These are phyloP conservation scores for Carex arenaria DNA, from an alignment of 202 grass and related monocot species.

Conservation along the genomic window DNA sequence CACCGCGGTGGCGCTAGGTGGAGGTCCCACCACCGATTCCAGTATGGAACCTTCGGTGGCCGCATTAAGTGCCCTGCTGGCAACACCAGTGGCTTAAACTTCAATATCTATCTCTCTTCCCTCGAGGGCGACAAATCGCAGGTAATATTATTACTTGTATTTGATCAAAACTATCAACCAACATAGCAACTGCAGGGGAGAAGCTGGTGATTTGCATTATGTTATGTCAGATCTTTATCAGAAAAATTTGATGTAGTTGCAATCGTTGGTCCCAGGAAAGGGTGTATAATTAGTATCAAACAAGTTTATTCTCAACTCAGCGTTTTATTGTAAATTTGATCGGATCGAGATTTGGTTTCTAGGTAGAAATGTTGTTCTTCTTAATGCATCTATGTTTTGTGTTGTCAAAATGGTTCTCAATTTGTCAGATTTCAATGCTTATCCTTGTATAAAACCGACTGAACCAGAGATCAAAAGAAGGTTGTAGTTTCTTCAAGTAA, in stretches of 20 bases:
- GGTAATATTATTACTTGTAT: not conserved
- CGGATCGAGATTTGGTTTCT: too few relatives aligned
- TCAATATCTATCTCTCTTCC: constrained; percentile 74
- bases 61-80: constrained; percentile 32
- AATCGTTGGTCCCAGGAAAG: too few relatives aligned
- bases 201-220: too few relatives aligned
- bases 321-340: too few relatives aligned
- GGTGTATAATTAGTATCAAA: too few relatives aligned
- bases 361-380: too few relatives aligned
- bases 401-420: too few relatives aligned
- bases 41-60: constrained; percentile 34
- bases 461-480: not conserved
- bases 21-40: constrained; percentile 47
- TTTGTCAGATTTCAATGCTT: not conserved
- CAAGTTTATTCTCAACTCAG: too few relatives aligned
- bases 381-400: too few relatives aligned
- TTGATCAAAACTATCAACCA: not conserved
- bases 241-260: too few relatives aligned
- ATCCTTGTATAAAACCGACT: not conserved
- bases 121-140: constrained; percentile 41
- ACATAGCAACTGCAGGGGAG: too few relatives aligned
- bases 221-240: too few relatives aligned
- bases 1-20: constrained; percentile 54
- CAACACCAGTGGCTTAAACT: constrained; percentile 55
- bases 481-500: not conserved